Percentiles rank a stretch among this genome's conserved stretches.
Conservation (phyloP, 2,329 filamentous ascomycete species). For the Byssochlamys sp. region DNA sequence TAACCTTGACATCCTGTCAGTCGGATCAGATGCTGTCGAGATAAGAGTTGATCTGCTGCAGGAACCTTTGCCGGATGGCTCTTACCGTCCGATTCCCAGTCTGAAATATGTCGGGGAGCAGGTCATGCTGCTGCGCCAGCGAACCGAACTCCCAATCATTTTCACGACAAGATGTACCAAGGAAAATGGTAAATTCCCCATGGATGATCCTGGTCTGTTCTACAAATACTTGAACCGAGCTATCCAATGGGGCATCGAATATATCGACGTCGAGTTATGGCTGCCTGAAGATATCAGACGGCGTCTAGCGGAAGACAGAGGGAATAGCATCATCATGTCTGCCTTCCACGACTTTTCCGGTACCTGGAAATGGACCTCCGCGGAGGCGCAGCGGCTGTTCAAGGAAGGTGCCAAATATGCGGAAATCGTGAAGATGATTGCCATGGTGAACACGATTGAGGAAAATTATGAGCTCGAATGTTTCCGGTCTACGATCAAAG, state of each 20-base stretch:
- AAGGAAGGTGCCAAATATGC: constrained; percentile 62
- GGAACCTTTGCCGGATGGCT: constrained; percentile 56
- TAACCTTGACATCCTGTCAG: constrained; percentile 77
- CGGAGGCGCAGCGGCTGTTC: constrained; percentile 63
- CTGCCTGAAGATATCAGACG: constrained; percentile 66
- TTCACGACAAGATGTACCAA: constrained; percentile 74
- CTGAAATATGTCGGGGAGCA: constrained; percentile 78
- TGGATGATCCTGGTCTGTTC: constrained; percentile 66
- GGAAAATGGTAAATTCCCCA: constrained; percentile 76
- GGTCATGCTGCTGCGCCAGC: constrained; percentile 71
- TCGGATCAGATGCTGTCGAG: constrained; percentile 77
- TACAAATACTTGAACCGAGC: constrained; percentile 73
- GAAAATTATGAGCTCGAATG: constrained; percentile 87
- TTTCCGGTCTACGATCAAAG: constrained; percentile 67
- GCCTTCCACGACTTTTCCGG: constrained; percentile 84
- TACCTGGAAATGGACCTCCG: constrained; percentile 70
- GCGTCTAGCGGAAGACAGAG: constrained; percentile 58
- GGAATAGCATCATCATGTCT: constrained; percentile 78
- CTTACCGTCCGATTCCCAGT: constrained; percentile 59
- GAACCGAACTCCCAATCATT: constrained; percentile 80
- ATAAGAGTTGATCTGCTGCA: constrained; percentile 72
- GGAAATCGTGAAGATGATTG: constrained; percentile 86
- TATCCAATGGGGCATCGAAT: constrained; percentile 82
- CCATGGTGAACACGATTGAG: constrained; percentile 68
- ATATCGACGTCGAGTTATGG: constrained; percentile 83